A percentile compares a stretch with the other conserved stretches of the same genome.
phyloP scores from a whole-genome alignment of 768 basidiomycete species.

The Lactarius evosmus region DNA sequence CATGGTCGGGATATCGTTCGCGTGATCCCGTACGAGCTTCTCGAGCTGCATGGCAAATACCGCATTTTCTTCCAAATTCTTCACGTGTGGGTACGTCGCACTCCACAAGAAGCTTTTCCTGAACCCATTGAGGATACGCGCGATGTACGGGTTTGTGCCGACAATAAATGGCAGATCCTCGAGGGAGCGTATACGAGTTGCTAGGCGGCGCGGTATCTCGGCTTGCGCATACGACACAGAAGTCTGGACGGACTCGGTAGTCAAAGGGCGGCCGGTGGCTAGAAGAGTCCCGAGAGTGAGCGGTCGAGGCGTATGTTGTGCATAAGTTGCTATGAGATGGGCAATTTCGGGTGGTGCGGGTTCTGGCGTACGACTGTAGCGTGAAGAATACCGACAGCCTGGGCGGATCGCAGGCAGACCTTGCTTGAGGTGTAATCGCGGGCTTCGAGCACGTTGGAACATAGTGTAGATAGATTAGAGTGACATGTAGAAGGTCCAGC shows the following conservation, averaged over 20 bases:
- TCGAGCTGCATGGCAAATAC: constrained; percentile 66
- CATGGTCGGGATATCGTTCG: constrained; percentile 87
- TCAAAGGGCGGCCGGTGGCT: constrained; percentile 72
- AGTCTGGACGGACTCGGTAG: constrained; percentile 61
- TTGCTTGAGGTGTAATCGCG: neutral
- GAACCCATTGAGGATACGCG: constrained; percentile 64
- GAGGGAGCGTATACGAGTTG: constrained; percentile 67
- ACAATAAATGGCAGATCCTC: constrained; percentile 84
- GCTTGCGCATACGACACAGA: constrained; percentile 73
- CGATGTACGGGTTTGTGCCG: constrained; percentile 85
- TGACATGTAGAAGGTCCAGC: neutral
- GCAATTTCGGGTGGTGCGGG: constrained; percentile 52
- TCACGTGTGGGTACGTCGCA: constrained; percentile 62
- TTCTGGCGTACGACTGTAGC: constrained; percentile 41
- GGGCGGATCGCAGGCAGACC: neutral
- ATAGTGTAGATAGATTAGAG: constrained; percentile 2
- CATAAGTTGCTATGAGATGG: constrained; percentile 59
- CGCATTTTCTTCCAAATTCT: constrained; percentile 64
- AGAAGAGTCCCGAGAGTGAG: constrained; percentile 71
- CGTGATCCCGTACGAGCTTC: constrained; percentile 68
- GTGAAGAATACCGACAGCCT: neutral
- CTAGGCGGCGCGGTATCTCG: constrained; percentile 76
- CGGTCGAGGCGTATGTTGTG: constrained; percentile 59
- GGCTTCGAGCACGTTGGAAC: constrained; percentile 8
- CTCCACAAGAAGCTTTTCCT: constrained; percentile 66